Percentiles rank a stretch among this genome's conserved stretches.
Evolutionary conservation across 371 early-diverging fungal species (phyloP).

Genomic region (Mucor sp.): DNA sequence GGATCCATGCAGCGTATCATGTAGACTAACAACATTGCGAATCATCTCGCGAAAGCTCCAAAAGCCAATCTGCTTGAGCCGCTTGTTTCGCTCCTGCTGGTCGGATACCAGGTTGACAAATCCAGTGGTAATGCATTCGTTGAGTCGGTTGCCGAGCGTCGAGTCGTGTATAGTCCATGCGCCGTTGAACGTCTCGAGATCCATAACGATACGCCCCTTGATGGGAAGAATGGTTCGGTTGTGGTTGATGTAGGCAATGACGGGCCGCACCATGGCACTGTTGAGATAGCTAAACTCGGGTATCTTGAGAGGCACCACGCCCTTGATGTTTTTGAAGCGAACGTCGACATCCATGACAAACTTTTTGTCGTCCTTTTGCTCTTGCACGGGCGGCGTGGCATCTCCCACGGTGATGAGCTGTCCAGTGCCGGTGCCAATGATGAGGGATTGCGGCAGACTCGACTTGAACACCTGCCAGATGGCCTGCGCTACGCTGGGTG

Average conservation of each 20-base stretch:
- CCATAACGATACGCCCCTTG: slow-evolving; percentile 77
- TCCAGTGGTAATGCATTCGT: slow-evolving; percentile 80
- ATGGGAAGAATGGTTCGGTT: slow-evolving; percentile 85
- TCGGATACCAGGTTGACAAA: slow-evolving; percentile 75
- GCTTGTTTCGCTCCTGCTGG: slow-evolving; percentile 80
- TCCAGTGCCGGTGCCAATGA: slow-evolving; percentile 44
- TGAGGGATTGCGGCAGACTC: slow-evolving; percentile 56
- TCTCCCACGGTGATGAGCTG: slow-evolving; percentile 6
- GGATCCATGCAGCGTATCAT: slow-evolving; percentile 80
- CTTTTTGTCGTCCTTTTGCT: background rate
- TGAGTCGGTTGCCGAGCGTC: slow-evolving; percentile 69
- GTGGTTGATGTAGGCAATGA: slow-evolving; percentile 92
- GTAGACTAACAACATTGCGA: slow-evolving; percentile 66
- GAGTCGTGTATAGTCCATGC: slow-evolving; percentile 90
- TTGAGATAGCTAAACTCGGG: slow-evolving; percentile 74
- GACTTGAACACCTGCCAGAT: slow-evolving; percentile 76
- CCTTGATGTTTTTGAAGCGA: slow-evolving; percentile 85
- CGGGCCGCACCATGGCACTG: slow-evolving; percentile 85
- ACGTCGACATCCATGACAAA: slow-evolving; percentile 71
- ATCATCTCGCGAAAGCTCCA: slow-evolving; percentile 83
- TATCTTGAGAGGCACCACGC: slow-evolving; percentile 78
- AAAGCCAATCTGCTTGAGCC: slow-evolving; percentile 84
- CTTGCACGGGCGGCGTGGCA: background rate
- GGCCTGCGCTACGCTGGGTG: slow-evolving; percentile 59
- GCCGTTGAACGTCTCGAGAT: slow-evolving; percentile 86